Percentiles rank a stretch among this genome's conserved stretches.
These are phyloP conservation scores for Fusarium globosum DNA, from an alignment of 2,329 filamentous ascomycete species.

Conservation along the genomic window DNA sequence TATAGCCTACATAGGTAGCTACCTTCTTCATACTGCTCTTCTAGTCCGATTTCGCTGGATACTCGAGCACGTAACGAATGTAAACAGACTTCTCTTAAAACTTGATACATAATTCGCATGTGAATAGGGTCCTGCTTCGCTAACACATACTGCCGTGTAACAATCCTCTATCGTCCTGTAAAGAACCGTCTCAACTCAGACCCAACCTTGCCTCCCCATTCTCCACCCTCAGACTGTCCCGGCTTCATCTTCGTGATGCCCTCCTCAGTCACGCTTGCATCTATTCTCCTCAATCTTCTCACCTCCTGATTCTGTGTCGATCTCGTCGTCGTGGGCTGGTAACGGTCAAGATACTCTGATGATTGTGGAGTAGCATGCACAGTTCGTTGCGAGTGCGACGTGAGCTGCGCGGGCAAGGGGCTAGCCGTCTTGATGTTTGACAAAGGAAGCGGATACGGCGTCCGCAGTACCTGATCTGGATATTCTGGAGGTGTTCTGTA, in stretches of 20 bases:
- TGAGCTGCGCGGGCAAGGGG: constrained; percentile 33
- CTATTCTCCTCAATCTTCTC: constrained; percentile 20
- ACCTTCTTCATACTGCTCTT: background rate
- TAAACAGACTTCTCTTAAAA: background rate
- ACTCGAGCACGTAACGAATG: background rate
- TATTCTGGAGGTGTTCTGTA: constrained; percentile 50
- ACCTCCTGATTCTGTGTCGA: constrained; percentile 4
- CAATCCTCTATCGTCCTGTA: constrained; percentile 26
- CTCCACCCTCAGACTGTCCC: constrained; percentile 13
- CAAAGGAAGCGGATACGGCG: constrained; percentile 30
- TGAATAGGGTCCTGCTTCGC: background rate
- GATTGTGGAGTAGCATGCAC: constrained; percentile 38
- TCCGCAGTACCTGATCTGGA: constrained; percentile 26
- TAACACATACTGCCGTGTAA: background rate
- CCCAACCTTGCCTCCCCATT: constrained; percentile 37
- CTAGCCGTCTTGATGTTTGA: constrained; percentile 20
- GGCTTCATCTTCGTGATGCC: background rate
- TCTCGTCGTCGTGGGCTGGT: constrained; percentile 38
- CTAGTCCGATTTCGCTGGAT: background rate
- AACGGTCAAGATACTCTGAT: constrained; percentile 51
- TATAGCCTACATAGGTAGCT: background rate
- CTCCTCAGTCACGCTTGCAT: constrained; percentile 24
- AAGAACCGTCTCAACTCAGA: constrained; percentile 43
- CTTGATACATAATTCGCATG: background rate
- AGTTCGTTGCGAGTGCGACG: constrained; percentile 25